A percentile compares a stretch with the other conserved stretches of the same genome.
Conservation (phyloP, 2,329 filamentous ascomycete species). For the Xylariaceae sp. region DNA sequence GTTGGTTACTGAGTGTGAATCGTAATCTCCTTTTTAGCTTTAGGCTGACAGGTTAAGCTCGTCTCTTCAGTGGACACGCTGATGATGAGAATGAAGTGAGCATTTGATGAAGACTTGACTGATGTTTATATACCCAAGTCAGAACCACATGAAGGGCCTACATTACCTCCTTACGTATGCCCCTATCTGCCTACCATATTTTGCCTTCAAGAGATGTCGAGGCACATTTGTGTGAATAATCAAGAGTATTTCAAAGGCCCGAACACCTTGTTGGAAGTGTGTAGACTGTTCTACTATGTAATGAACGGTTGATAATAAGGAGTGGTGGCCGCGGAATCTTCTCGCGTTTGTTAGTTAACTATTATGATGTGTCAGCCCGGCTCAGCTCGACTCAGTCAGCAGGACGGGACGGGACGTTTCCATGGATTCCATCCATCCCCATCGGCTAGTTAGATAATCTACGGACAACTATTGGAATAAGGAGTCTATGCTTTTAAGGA, state of each 20-base stretch:
- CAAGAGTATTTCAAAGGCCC: constrained; percentile 15
- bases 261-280: constrained; percentile 26
- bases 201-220: constrained; percentile 25
- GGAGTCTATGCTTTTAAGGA: too few species aligned
- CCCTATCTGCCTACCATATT: neutral
- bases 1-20: constrained; percentile 6
- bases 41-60: too few species aligned
- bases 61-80: constrained; percentile 1
- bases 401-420: too few species aligned
- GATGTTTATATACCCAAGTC: constrained; percentile 29
- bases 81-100: constrained; percentile 25
- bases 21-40: too few species aligned
- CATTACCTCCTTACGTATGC: too few species aligned
- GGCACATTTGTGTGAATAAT: constrained; percentile 8
- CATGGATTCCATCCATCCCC: too few species aligned
- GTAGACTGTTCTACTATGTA: constrained; percentile 12
- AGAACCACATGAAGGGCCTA: neutral
- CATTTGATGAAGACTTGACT: neutral
- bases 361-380: too few species aligned
- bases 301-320: neutral
- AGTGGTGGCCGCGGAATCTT: neutral
- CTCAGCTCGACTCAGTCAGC: too few species aligned
- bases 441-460: too few species aligned
- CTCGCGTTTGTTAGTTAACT: too few species aligned
- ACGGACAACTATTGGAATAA: too few species aligned